phyloP scores from a whole-genome alignment of 1,284 basidiomycete genomes.

The Xerocomus amazonicus region DNA sequence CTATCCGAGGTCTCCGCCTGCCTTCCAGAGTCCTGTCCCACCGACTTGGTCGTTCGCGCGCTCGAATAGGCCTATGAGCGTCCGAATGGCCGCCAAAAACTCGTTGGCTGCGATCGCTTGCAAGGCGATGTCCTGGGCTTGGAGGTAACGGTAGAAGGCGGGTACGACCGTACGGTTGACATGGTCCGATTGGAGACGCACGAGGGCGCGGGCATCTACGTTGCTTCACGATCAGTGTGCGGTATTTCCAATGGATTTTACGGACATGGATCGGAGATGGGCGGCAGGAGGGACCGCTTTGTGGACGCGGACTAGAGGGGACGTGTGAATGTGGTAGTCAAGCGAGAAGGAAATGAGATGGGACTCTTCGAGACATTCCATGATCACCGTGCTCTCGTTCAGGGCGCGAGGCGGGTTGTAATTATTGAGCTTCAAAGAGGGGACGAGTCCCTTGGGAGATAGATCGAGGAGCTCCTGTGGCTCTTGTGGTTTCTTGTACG shows the following conservation, averaged over 20 bases:
- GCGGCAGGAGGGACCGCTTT: slow-evolving; percentile 53
- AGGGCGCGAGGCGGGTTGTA: slow-evolving; percentile 52
- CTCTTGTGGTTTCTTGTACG: slow-evolving; percentile 81
- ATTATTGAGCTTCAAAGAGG: slow-evolving; percentile 57
- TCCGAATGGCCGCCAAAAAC: slow-evolving; percentile 52
- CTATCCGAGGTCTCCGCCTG: slow-evolving; percentile 52
- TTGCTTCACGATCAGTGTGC: neutral
- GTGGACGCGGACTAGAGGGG: slow-evolving; percentile 40
- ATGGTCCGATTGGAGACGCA: slow-evolving; percentile 68
- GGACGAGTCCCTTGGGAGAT: slow-evolving; percentile 78
- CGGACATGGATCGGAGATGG: slow-evolving; percentile 57
- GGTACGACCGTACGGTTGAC: slow-evolving; percentile 65
- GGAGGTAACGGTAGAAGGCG: slow-evolving; percentile 75
- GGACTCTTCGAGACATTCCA: slow-evolving; percentile 73
- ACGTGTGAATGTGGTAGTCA: neutral
- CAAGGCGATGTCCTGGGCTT: slow-evolving; percentile 61
- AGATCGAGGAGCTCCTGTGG: slow-evolving; percentile 72
- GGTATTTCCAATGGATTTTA: neutral
- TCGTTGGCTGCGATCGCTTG: slow-evolving; percentile 58
- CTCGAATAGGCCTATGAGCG: slow-evolving; percentile 56
- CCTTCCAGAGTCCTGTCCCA: slow-evolving; percentile 53
- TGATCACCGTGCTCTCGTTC: slow-evolving; percentile 69
- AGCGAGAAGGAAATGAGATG: neutral
- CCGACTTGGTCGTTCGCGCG: slow-evolving; percentile 48
- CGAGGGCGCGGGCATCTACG: slow-evolving; percentile 57